Conservation (phyloP, 129 eudicot genomes). For the Saposhnikovia divaricata region DNA sequence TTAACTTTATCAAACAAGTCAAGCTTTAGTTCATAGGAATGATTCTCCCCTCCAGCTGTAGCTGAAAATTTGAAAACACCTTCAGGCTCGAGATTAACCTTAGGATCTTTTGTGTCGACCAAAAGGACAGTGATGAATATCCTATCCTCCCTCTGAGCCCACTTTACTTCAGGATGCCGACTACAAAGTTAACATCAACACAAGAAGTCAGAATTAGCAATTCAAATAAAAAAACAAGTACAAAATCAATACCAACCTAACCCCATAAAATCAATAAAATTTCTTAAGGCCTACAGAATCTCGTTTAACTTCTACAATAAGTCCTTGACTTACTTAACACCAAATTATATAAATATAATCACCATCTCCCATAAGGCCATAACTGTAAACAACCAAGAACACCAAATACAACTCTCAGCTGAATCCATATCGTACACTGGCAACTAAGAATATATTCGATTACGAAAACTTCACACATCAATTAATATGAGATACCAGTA, state of each 20-base stretch:
- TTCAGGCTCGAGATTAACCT: conserved; percentile 78
- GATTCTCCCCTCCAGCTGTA: conserved; percentile 47
- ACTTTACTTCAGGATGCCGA: conserved; percentile 88
- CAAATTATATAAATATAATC: not conserved
- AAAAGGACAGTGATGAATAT: conserved; percentile 63
- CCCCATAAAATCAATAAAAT: not conserved
- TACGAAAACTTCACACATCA: not conserved
- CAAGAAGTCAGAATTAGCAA: not conserved
- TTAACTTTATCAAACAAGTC: conserved; percentile 76
- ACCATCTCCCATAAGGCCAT: not conserved
- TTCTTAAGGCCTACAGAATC: too few relatives aligned
- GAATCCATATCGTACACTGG: not conserved
- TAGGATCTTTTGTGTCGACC: conserved; percentile 73
- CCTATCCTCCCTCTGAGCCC: conserved; percentile 91
- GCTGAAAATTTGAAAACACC: conserved; percentile 76
- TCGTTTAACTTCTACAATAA: too few relatives aligned
- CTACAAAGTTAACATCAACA: conserved; percentile 22
- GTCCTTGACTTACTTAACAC: too few relatives aligned
- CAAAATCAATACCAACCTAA: not conserved
- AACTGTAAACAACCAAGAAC: not conserved
- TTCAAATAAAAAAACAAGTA: not conserved
- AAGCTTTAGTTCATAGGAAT: conserved; percentile 57
- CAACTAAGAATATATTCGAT: not conserved
- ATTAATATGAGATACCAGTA: not conserved
- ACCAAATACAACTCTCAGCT: not conserved